Evolutionary conservation across 2,329 filamentous ascomycete species (phyloP), one percentile per base, ranked within the genome.

Genomic region (Thyridium curvatum): DNA sequence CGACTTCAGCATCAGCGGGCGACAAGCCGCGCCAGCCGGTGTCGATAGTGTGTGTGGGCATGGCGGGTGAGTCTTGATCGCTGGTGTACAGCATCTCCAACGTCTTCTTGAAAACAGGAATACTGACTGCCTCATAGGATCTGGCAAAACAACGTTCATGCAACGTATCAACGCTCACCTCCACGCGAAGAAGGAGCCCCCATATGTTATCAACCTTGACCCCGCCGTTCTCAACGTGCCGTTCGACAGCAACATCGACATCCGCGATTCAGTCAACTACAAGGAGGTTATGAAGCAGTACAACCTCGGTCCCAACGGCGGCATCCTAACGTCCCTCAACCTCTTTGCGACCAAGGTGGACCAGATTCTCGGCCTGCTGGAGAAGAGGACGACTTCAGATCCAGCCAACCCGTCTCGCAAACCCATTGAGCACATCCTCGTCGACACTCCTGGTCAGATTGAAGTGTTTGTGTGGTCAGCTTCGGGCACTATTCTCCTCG

Each of bases 231-330:
- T 90, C 55, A 87, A 84, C 50, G 86, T 96, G 7, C 93, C 94
- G 3, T 98, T 96, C 58, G 91, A 95, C 51, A 82, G 85, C 61
- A 98, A 98, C 64, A 97, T 98, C 65, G 93, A 98, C 65, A 98
- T 98, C 52, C 88, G 94, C 54, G 93, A 98, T 65, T 93, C 86
- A 18, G 91, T 98, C 61, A 96, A 98, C 74, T 98, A 98, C 72
- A 93, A 95, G 61, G 91, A 98, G 65, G 93, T 98, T 47, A 98
- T 98, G 94, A 94, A 91, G 66, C 90, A 97, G 66, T 97, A 96
- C 64, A 96, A 96, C 57, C 77, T 98, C 1, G 93, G 93, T 0
- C 93, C 93, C 8, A 98, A 98, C 67, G 93, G 93, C 38, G 94
- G 90, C 34, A 98, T 98, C 55, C 69, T 98, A 50, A 98, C 94